Evolutionary conservation across 1,284 basidiomycete species (phyloP), one percentile per base, ranked within the genome.

Genomic region (Vanrija sp.): DNA sequence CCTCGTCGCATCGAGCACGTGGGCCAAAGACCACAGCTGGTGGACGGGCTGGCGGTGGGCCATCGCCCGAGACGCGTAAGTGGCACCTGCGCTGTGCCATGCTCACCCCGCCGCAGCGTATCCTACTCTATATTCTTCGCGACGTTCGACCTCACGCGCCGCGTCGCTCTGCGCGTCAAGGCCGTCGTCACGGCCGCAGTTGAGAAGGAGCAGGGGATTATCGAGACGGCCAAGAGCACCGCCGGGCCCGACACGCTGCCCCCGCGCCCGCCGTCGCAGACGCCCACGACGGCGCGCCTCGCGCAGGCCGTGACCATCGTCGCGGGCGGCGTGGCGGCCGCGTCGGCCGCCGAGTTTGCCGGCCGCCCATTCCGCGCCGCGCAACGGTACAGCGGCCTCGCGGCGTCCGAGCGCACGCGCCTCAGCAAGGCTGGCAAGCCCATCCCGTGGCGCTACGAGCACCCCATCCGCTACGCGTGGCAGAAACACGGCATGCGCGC

Each of bases 51-150:
- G 71, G 73, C 54, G 71, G 25, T 75, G 73, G 73, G 65, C 68
- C 5, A 63, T 72, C 1, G 65, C 57, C 6, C 58, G 73, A 8
- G 73, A 75, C 51, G 71, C 73, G 69, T 71, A 39, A 63, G 70
- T 64, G 2, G 12, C 15, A 4, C 5, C 26, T 2, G 28, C n/a
- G 12, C 26, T 19, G 7, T 3, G 21, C 7, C 34, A 21, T 12
- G 43, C 50, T 47, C 21, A 51, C 47, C 21, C 21, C 14, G 28
- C 28, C 25, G 18, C 54, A 73, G 71, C 3, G 48, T 69, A 8
- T 69, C 69, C 46, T 77, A 76, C 52, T 66, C 66, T n/a, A 62
- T 71, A 49, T 77, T 77, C 63, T 77, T 77, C 48, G 73, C 75
- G 10, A 68, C 73, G 0, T 77, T 77, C 46, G 75, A 77, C 52